Evolutionary conservation across 1,284 basidiomycete species (phyloP).

Genomic region (Retiboletus flavoniger): DNA sequence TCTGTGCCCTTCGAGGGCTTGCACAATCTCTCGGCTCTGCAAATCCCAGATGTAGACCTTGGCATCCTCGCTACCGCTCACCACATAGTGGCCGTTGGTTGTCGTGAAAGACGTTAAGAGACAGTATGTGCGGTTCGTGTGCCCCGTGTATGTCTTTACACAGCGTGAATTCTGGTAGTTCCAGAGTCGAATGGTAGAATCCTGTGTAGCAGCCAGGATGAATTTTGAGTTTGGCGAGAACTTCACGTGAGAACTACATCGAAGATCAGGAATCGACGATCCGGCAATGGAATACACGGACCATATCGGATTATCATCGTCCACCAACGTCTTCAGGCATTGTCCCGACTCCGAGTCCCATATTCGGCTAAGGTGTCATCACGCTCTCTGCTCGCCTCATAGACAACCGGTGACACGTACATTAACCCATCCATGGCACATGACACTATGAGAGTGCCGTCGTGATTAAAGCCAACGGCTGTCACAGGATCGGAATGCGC

Average conservation of each 20-base stretch:
- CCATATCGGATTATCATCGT: conserved; percentile 94
- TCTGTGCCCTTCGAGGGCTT: conserved; percentile 76
- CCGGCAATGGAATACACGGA: conserved; percentile 35
- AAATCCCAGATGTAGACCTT: conserved; percentile 91
- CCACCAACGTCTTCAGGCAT: conserved; percentile 95
- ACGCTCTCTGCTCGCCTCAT: not conserved
- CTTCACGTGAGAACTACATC: conserved; percentile 69
- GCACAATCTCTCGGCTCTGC: conserved; percentile 75
- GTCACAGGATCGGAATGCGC: conserved; percentile 98
- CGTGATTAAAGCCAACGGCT: conserved; percentile 88
- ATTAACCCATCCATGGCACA: conserved; percentile 96
- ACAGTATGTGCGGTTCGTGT: conserved; percentile 80
- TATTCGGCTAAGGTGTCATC: conserved; percentile 63
- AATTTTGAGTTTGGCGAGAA: conserved; percentile 93
- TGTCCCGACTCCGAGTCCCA: conserved; percentile 98
- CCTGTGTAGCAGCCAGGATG: conserved; percentile 86
- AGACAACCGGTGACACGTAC: conserved; percentile 47
- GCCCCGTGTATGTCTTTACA: conserved; percentile 89
- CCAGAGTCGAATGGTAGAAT: conserved; percentile 92
- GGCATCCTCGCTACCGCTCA: conserved; percentile 89
- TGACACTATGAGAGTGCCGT: conserved; percentile 92
- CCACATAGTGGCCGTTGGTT: conserved; percentile 60
- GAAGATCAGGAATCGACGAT: conserved; percentile 13
- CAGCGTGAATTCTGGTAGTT: conserved; percentile 90
- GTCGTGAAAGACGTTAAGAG: conserved; percentile 62